phyloP scores from a whole-genome alignment of 208 protist genomes.

The Leishmania arabica region DNA sequence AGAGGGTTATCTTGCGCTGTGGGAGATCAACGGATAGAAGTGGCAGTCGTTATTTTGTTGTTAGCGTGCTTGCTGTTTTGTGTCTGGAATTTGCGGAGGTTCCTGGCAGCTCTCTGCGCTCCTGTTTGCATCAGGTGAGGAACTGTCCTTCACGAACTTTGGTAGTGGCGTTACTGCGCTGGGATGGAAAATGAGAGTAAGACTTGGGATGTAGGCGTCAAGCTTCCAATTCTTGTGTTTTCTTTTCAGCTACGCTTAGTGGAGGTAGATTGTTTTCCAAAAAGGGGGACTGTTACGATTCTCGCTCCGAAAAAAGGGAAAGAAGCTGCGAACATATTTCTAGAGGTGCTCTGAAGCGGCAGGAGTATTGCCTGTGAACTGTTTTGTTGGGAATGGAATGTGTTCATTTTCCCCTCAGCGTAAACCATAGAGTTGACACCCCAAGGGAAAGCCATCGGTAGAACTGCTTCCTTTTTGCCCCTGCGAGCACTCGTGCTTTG shows the following conservation, averaged over 20 bases:
- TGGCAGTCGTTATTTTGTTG: accelerated
- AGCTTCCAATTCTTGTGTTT: background rate
- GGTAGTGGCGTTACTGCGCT: background rate
- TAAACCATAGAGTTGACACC: too few species aligned
- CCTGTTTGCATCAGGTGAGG: too few species aligned
- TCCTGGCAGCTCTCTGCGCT: too few species aligned
- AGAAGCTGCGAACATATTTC: background rate
- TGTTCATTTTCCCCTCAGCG: too few species aligned
- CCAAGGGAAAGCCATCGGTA: too few species aligned
- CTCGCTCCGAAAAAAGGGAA: background rate
- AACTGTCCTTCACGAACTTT: too few species aligned
- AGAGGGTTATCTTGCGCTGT: background rate
- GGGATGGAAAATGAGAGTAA: background rate
- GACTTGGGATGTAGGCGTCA: background rate
- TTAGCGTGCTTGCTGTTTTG: background rate
- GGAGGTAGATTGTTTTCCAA: background rate
- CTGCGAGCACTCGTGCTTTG: too few species aligned
- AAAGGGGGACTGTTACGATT: background rate
- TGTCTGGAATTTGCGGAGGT: background rate
- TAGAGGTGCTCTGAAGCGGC: background rate
- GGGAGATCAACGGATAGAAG: too few species aligned
- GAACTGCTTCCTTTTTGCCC: too few species aligned
- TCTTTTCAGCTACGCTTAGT: too few species aligned
- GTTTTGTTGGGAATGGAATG: too few species aligned
- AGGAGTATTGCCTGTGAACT: background rate